Conservation (phyloP, 305 asterid species). For the Petunia hybrid region DNA sequence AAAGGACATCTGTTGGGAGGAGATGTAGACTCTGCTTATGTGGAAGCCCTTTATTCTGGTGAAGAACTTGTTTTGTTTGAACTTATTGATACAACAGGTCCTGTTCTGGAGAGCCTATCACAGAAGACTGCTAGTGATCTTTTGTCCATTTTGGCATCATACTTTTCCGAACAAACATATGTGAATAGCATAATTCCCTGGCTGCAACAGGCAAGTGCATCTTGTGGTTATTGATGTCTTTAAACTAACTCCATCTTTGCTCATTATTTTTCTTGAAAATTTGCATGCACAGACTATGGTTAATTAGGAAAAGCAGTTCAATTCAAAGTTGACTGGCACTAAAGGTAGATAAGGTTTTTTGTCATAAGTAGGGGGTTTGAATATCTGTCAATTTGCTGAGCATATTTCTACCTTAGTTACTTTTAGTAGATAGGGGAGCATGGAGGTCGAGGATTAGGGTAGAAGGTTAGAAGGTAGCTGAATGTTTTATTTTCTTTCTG, state of each 20-base stretch:
- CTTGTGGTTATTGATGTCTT: constrained; percentile 27
- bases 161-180: constrained; percentile 75
- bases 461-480: no score
- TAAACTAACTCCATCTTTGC: neutral
- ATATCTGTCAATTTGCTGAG: neutral
- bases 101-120: constrained; percentile 75
- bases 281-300: constrained; percentile 1
- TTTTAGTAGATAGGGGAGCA: no score
- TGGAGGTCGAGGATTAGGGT: no score
- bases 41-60: constrained; percentile 76
- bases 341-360: neutral
- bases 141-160: constrained; percentile 66
- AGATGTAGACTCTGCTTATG: constrained; percentile 81
- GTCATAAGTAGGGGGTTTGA: constrained; percentile 23
- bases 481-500: no score
- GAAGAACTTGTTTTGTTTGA: constrained; percentile 79
- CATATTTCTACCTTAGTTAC: constrained; percentile 8
- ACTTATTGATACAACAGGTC: constrained; percentile 92
- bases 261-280: neutral
- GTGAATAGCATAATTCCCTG: constrained; percentile 81
- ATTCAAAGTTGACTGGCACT: neutral
- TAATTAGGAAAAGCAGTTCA: constrained; percentile 19
- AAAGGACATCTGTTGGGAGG: constrained; percentile 67
- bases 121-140: constrained; percentile 69
- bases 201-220: constrained; percentile 88